A percentile compares a stretch with the other conserved stretches of the same genome.
Conservation (phyloP, 768 basidiomycete species). For the Lactarius sanguifluus region DNA sequence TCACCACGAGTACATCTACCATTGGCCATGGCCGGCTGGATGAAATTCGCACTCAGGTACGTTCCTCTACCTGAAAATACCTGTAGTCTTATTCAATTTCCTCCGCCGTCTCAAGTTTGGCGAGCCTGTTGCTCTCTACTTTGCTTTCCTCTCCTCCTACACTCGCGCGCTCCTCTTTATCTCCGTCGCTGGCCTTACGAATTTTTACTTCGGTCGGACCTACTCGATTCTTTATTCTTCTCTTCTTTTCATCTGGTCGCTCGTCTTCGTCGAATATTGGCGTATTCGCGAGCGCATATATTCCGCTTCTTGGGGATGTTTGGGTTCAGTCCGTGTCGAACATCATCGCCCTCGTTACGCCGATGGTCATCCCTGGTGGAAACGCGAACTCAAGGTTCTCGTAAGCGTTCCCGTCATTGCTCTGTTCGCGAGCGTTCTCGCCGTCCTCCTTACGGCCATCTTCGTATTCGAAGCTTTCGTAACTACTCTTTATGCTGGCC, state of each 20-base stretch:
- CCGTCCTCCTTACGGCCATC: slow-evolving; percentile 71
- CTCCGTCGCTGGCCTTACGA: slow-evolving; percentile 63
- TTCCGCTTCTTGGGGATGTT: slow-evolving; percentile 80
- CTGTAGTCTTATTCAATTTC: background rate
- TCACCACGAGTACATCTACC: slow-evolving; percentile 64
- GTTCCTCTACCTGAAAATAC: slow-evolving; percentile 31
- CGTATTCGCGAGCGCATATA: slow-evolving; percentile 79
- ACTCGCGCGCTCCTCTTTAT: slow-evolving; percentile 78
- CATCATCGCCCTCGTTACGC: slow-evolving; percentile 61
- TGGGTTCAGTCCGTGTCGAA: slow-evolving; percentile 75
- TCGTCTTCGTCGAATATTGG: slow-evolving; percentile 92
- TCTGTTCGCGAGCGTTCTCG: slow-evolving; percentile 68
- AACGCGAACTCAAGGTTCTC: slow-evolving; percentile 63
- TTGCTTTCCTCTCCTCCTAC: slow-evolving; percentile 84
- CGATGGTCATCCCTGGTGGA: slow-evolving; percentile 66
- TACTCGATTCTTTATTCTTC: slow-evolving; percentile 79
- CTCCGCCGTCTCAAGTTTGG: slow-evolving; percentile 54
- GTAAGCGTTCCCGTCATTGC: slow-evolving; percentile 72
- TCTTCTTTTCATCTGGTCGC: slow-evolving; percentile 78
- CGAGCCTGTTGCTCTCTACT: slow-evolving; percentile 82
- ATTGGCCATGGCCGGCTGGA: slow-evolving; percentile 65
- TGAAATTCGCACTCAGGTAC: slow-evolving; percentile 68
- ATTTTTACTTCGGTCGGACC: slow-evolving; percentile 66
- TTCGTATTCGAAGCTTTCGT: slow-evolving; percentile 92
- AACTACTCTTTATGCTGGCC: slow-evolving; percentile 83